Percentiles rank a stretch among this genome's conserved stretches.
phyloP scores from a whole-genome alignment of 441 rosid genomes.

The Erodium texanum region DNA sequence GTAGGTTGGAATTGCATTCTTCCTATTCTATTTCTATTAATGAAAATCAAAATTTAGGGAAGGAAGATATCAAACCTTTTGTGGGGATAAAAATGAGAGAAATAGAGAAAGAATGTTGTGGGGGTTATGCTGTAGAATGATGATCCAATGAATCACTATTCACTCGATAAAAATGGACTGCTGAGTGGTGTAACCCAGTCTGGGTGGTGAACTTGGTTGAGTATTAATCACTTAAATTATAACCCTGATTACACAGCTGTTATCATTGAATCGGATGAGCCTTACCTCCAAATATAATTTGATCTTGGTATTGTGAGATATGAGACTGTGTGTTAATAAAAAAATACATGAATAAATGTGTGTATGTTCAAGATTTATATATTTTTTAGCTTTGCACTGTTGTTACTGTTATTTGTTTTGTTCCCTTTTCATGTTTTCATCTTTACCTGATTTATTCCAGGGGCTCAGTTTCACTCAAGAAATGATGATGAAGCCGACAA shows the following conservation, averaged over 20 bases:
- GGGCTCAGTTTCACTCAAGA: slow-evolving; percentile 93
- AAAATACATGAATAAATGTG: neutral
- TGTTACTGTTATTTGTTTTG: slow-evolving; percentile 8
- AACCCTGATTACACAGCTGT: too few relatives aligned
- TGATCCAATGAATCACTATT: too few relatives aligned
- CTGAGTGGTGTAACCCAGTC: too few relatives aligned
- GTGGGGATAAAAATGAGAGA: too few relatives aligned
- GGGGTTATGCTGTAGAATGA: too few relatives aligned
- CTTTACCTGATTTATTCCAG: slow-evolving; percentile 32
- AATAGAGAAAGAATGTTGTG: too few relatives aligned
- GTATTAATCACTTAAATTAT: too few relatives aligned
- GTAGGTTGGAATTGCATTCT: neutral
- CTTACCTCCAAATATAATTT: too few relatives aligned
- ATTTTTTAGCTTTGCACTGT: neutral
- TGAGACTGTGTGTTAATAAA: neutral
- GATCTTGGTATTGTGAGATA: too few relatives aligned
- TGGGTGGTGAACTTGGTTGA: too few relatives aligned
- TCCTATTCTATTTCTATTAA: neutral
- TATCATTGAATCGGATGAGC: too few relatives aligned
- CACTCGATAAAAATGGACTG: too few relatives aligned
- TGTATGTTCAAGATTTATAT: neutral
- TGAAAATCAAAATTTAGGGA: neutral
- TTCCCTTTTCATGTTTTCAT: neutral
- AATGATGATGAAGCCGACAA: slow-evolving; percentile 78
- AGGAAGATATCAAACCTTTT: neutral